Evolutionary conservation across 345 rosid genomes (phyloP).

Genomic region (Geranium brycei): DNA sequence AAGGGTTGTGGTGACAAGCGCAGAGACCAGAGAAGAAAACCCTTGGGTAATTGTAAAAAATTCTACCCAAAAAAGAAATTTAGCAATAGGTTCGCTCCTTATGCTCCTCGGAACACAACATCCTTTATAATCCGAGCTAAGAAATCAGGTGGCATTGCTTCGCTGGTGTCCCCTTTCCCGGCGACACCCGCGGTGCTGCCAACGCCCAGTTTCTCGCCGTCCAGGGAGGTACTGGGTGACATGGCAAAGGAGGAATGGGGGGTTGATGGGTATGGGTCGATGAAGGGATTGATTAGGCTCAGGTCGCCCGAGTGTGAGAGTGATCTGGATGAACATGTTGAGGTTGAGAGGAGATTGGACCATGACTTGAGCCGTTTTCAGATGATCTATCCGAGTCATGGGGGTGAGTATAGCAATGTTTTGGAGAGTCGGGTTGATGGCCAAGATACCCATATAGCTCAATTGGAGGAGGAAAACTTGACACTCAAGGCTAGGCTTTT

Average conservation of each 20-base stretch:
- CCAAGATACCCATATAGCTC: conserved; percentile 79
- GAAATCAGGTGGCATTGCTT: conserved; percentile 82
- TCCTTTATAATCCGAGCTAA: conserved; percentile 81
- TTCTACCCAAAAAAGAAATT: conserved; percentile 62
- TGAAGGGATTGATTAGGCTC: conserved; percentile 75
- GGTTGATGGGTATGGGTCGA: conserved; percentile 83
- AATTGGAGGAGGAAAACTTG: conserved; percentile 72
- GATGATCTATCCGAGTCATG: conserved; percentile 66
- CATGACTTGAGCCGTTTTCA: conserved; percentile 86
- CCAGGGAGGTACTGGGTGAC: conserved; percentile 81
- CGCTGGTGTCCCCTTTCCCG: conserved; percentile 88
- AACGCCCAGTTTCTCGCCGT: conserved; percentile 70
- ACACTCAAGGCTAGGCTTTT: conserved; percentile 73
- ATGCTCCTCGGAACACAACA: conserved; percentile 83
- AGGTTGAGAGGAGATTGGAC: conserved; percentile 79
- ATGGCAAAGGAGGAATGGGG: conserved; percentile 99
- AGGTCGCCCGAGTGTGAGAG: conserved; percentile 72
- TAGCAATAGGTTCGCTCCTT: conserved; percentile 61
- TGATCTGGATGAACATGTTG: conserved; percentile 85
- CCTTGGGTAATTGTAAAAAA: conserved; percentile 24
- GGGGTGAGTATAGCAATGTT: conserved; percentile 41
- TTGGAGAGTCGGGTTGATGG: conserved; percentile 83
- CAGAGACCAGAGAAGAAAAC: conserved; percentile 37
- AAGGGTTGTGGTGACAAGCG: conserved; percentile 22
- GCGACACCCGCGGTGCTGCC: conserved; percentile 83